Percentiles rank a stretch among this genome's conserved stretches.
Conservation (phyloP, 257 asterid genomes). For the Solanum microdontum region DNA sequence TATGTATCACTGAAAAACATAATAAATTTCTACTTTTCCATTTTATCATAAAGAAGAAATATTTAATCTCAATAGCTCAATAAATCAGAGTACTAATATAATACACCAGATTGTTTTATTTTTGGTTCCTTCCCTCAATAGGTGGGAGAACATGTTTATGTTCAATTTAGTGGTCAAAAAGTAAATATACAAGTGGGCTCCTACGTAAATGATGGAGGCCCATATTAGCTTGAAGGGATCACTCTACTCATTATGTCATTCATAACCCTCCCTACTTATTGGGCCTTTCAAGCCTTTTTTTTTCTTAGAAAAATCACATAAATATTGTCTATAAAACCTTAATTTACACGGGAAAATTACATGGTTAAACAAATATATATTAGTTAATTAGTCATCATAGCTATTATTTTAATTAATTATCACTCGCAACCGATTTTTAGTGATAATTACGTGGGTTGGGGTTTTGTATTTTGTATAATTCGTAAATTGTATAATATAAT, state of each 20-base stretch:
- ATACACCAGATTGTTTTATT: neutral
- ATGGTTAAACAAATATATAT: rapidly evolving
- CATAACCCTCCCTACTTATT: neutral
- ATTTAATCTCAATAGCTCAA: neutral
- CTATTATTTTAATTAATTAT: no score
- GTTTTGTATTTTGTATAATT: no score
- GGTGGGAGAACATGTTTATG: neutral
- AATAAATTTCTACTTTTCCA: neutral
- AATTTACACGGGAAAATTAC: neutral
- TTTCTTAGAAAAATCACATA: neutral
- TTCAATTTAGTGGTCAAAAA: neutral
- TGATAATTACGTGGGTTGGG: neutral
- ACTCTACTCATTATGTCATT: neutral
- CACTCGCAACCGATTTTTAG: no score
- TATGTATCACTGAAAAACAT: neutral
- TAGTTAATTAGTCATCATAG: no score
- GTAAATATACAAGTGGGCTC: neutral
- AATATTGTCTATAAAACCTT: neutral
- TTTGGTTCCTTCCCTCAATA: neutral
- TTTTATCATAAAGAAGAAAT: no score
- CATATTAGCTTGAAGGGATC: neutral
- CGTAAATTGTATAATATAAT: no score
- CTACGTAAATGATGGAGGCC: neutral
- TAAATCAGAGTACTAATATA: neutral
- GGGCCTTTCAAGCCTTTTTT: neutral